phyloP scores from a whole-genome alignment of 2,329 filamentous ascomycete species.

The Exophiala phaeomuriformis region DNA sequence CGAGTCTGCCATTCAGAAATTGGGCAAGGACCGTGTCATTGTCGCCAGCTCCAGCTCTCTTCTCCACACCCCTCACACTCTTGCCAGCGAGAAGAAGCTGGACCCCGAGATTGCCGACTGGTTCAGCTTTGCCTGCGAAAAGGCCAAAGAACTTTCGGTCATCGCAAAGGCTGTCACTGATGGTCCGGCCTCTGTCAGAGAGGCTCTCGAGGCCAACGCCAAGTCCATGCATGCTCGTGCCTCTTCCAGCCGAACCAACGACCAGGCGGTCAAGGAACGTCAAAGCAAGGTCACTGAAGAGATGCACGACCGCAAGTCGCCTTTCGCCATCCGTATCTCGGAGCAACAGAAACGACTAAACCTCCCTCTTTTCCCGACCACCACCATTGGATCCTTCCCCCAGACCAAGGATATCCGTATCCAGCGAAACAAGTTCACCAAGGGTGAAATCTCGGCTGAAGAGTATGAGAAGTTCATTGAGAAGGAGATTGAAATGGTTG shows the following conservation, averaged over 20 bases:
- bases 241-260: constrained; percentile 90
- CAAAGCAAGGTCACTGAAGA: constrained; percentile 76
- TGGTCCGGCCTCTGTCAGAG: constrained; percentile 75
- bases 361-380: constrained; percentile 95
- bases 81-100: constrained; percentile 97
- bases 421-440: constrained; percentile 96
- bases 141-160: constrained; percentile 79
- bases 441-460: constrained; percentile 85
- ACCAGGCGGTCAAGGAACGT: constrained; percentile 93
- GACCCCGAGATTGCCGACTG: constrained; percentile 88
- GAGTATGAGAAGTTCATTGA: constrained; percentile 99
- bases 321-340: constrained; percentile 75
- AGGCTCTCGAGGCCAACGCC: constrained; percentile 92
- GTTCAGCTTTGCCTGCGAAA: constrained; percentile 98
- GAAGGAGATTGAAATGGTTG: constrained; percentile 91
- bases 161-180: constrained; percentile 97
- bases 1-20: constrained; percentile 85
- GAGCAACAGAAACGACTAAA: constrained; percentile 88
- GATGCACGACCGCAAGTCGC: constrained; percentile 87
- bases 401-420: constrained; percentile 98
- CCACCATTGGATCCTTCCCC: constrained; percentile 98
- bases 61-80: constrained; percentile 95
- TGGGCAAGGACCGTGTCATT: constrained; percentile 95
- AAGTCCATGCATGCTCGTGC: constrained; percentile 87
- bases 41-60: constrained; percentile 96